Evolutionary conservation across 495 filamentous ascomycete species (phyloP).

Genomic region (Cenococcum geophilum): DNA sequence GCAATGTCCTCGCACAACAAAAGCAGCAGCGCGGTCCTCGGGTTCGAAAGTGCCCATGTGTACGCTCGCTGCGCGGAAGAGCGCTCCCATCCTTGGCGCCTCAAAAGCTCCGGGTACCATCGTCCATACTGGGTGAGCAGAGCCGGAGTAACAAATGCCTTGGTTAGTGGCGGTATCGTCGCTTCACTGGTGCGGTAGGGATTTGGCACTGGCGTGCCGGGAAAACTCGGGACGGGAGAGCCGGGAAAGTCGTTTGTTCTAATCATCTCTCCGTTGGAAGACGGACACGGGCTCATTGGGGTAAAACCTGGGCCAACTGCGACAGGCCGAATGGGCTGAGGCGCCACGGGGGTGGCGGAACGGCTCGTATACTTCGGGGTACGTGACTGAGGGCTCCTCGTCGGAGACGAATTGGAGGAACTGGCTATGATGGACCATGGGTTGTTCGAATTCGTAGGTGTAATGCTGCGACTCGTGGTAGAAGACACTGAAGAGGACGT

Average conservation of each 20-base stretch:
- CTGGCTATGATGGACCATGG: constrained; percentile 25
- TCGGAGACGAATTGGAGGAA: constrained; percentile 21
- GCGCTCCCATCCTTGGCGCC: constrained; percentile 23
- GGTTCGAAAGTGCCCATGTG: constrained; percentile 31
- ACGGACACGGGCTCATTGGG: constrained; percentile 9
- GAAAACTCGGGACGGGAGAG: constrained; percentile 20
- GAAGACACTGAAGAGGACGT: constrained; percentile 27
- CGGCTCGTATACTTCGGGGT: constrained; percentile 28
- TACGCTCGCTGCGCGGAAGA: constrained; percentile 17
- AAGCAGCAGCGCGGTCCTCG: constrained; percentile 27
- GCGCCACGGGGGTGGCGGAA: constrained; percentile 28
- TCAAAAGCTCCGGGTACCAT: constrained; percentile 18
- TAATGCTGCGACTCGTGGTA: constrained; percentile 26
- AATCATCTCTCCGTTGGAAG: constrained; percentile 12
- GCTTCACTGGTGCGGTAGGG: constrained; percentile 22
- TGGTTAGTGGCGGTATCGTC: constrained; percentile 9
- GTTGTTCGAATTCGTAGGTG: constrained; percentile 27
- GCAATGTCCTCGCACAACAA: constrained; percentile 29
- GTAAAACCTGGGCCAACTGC: constrained; percentile 14
- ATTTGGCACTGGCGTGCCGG: constrained; percentile 24
- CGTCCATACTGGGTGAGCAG: constrained; percentile 19
- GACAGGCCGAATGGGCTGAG: constrained; percentile 28
- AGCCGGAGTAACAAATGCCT: constrained; percentile 18
- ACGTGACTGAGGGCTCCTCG: constrained; percentile 24
- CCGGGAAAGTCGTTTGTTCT: constrained; percentile 18